These are phyloP conservation scores for Malus domestica DNA, from an alignment of 306 rosid species.

Conservation along the genomic window DNA sequence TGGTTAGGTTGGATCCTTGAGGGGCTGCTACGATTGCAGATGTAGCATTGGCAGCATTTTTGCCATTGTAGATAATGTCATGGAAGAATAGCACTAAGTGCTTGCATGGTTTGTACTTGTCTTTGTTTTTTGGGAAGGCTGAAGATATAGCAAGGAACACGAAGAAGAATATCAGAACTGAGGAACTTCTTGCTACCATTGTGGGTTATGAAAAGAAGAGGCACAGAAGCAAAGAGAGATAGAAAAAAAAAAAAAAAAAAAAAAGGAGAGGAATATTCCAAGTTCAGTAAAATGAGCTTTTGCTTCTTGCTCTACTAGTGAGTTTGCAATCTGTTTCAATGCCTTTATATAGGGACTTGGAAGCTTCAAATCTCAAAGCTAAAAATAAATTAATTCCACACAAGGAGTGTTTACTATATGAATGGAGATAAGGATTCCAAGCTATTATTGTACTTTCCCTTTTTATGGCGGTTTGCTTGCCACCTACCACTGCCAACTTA, in stretches of 20 bases:
- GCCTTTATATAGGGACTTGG: not conserved
- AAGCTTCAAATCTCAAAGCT: not conserved
- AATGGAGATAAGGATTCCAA: not conserved
- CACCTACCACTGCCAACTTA: not conserved
- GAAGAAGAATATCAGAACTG: constrained; percentile 11
- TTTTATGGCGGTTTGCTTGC: not conserved
- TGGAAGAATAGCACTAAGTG: constrained; percentile 51
- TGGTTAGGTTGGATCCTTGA: constrained; percentile 48
- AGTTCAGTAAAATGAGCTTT: not conserved
- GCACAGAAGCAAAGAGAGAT: not conserved
- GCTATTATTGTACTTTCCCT: not conserved
- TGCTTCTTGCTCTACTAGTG: not conserved
- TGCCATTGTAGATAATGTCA: constrained; percentile 60
- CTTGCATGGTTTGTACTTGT: constrained; percentile 46
- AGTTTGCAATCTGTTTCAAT: not conserved
- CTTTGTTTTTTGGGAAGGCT: constrained; percentile 23
- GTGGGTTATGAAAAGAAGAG: not conserved
- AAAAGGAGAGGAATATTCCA: not conserved
- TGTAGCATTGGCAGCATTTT: constrained; percentile 57
- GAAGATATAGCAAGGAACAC: constrained; percentile 23
- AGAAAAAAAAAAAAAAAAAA: no score
- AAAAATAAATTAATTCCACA: not conserved
- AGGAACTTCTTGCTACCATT: constrained; percentile 28
- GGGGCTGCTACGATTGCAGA: constrained; percentile 71
- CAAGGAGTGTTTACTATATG: not conserved